Evolutionary conservation across 2,329 filamentous ascomycete genomes (phyloP).

Genomic region (Talaromyces verruculosus): DNA sequence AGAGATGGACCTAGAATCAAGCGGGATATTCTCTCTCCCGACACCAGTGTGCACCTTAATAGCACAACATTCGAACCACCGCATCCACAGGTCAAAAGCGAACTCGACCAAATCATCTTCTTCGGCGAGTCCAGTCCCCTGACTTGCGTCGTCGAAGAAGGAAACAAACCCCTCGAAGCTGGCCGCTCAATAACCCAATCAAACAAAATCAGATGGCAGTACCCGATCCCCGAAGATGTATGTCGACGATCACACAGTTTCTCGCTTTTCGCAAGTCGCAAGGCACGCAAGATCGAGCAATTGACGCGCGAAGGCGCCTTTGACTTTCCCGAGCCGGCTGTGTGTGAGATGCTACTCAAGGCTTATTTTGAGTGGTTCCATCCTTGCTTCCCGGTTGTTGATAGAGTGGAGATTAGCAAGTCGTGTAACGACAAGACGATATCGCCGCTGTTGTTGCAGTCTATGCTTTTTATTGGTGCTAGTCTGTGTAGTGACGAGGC

Average conservation of each 20-base stretch:
- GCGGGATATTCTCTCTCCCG: conserved; percentile 18
- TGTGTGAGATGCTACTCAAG: conserved; percentile 47
- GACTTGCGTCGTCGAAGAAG: conserved; percentile 51
- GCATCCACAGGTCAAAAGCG: conserved; percentile 15
- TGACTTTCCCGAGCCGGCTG: conserved; percentile 46
- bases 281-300: conserved; percentile 37
- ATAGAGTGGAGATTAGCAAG: conserved; percentile 47
- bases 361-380: conserved; percentile 61
- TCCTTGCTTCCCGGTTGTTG: conserved; percentile 56
- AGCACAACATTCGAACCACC: conserved; percentile 2
- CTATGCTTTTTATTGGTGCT: conserved; percentile 57
- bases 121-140: conserved; percentile 52
- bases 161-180: conserved; percentile 29
- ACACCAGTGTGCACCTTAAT: conserved; percentile 19
- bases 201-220: conserved; percentile 40
- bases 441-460: conserved; percentile 53
- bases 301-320: conserved; percentile 46
- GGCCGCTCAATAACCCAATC: conserved; percentile 29
- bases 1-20: conserved; percentile 8
- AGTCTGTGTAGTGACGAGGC: conserved; percentile 53
- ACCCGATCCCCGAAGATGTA: conserved; percentile 33
- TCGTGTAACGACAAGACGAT: conserved; percentile 44
- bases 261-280: conserved; percentile 24
- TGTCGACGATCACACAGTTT: conserved; percentile 20
- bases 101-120: conserved; percentile 39